A percentile compares a stretch with the other conserved stretches of the same genome.
phyloP scores from a whole-genome alignment of 129 eudicot genomes.

The Flaveria bidentis region DNA sequence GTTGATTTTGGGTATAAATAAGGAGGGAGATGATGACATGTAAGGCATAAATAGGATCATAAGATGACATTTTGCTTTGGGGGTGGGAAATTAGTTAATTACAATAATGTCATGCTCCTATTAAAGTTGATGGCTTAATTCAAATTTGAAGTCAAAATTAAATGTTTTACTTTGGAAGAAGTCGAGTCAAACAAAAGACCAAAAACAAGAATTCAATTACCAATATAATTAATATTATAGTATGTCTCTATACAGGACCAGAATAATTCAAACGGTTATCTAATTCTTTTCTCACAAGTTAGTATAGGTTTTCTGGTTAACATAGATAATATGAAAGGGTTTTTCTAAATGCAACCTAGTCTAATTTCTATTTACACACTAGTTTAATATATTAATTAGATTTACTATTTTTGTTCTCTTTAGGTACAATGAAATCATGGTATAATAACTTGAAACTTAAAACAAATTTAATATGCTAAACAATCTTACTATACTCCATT shows the following conservation, averaged over 20 bases:
- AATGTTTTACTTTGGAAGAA: slow-evolving; percentile 12
- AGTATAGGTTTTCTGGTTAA: too few species aligned
- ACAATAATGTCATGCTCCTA: slow-evolving; percentile 26
- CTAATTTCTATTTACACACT: too few species aligned
- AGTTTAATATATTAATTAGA: too few species aligned
- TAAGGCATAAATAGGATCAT: slow-evolving; percentile 32
- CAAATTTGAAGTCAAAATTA: slow-evolving; percentile 19
- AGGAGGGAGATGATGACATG: slow-evolving; percentile 32
- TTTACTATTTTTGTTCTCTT: too few species aligned
- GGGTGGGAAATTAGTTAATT: slow-evolving; percentile 28
- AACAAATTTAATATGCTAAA: too few species aligned
- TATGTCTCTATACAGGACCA: background rate
- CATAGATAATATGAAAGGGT: too few species aligned
- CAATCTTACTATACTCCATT: too few species aligned
- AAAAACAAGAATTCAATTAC: slow-evolving; percentile 4
- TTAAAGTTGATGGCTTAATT: slow-evolving; percentile 2
- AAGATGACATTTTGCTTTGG: slow-evolving; percentile 35
- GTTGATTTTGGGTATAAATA: slow-evolving; percentile 30
- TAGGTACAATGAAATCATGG: too few species aligned
- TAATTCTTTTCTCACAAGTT: too few species aligned
- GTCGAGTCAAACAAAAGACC: slow-evolving; percentile 22
- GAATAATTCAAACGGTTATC: slow-evolving; percentile 21
- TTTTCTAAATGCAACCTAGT: too few species aligned
- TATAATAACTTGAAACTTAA: too few species aligned
- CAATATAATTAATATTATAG: background rate